Percentiles rank a stretch among this genome's conserved stretches.
Evolutionary conservation across 2,329 filamentous ascomycete species (phyloP).

Genomic region (Coniochaeta prunicola): DNA sequence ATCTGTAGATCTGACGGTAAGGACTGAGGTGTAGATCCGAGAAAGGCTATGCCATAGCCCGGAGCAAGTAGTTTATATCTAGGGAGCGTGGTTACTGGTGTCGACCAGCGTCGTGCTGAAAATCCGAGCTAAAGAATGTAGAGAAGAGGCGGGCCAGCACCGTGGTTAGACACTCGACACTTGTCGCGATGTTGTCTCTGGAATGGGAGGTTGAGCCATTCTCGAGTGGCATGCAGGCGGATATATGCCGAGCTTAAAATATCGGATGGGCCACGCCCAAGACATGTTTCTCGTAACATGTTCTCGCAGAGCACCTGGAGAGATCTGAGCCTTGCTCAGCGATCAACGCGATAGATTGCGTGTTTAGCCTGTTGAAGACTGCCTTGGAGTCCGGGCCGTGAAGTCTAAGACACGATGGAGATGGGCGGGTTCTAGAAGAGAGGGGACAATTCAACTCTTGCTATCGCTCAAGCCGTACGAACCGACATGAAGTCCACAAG

Average conservation of each 20-base stretch:
- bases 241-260: slow-evolving; percentile 8
- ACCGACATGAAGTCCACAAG: neutral
- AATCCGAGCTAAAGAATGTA: slow-evolving; percentile 12
- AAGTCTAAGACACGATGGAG: neutral
- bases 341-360: neutral
- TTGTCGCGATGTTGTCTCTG: slow-evolving; percentile 6
- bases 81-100: neutral
- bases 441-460: neutral
- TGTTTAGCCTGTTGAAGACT: neutral
- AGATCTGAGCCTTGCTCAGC: neutral
- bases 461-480: neutral
- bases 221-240: slow-evolving; percentile 2
- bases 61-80: slow-evolving; percentile 1
- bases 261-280: slow-evolving; percentile 2
- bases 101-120: neutral
- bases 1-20: slow-evolving; percentile 6
- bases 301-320: neutral
- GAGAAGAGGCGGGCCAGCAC: slow-evolving; percentile 11
- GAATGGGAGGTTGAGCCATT: slow-evolving; percentile 11
- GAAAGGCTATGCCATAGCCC: neutral
- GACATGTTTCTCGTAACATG: slow-evolving; percentile 2
- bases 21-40: slow-evolving; percentile 5
- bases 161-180: slow-evolving; percentile 10
- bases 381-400: neutral
- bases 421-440: neutral